These are phyloP conservation scores for Russula abietina DNA, from an alignment of 768 basidiomycete species.

Conservation along the genomic window DNA sequence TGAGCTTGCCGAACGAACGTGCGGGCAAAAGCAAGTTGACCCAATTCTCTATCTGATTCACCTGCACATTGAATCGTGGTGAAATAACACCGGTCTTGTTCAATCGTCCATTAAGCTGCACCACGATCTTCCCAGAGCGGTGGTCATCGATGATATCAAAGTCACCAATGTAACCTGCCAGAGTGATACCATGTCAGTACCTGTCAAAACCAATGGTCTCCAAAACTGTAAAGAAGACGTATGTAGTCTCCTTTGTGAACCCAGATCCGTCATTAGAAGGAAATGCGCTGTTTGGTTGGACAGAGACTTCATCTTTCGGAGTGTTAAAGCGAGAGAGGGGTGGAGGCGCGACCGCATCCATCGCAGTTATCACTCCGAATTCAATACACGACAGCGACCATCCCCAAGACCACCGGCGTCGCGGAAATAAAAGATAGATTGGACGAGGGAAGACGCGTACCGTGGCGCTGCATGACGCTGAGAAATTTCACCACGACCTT, in stretches of 20 bases:
- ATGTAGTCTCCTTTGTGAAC: constrained; percentile 58
- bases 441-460: constrained; percentile 42
- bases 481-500: constrained; percentile 99
- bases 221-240: constrained; percentile 10
- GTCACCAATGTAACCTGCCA: constrained; percentile 91
- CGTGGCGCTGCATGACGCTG: constrained; percentile 98
- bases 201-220: neutral
- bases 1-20: constrained; percentile 94
- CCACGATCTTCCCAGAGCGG: constrained; percentile 94
- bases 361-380: constrained; percentile 86
- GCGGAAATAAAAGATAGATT: neutral
- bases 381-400: neutral
- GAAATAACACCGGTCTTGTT: constrained; percentile 99
- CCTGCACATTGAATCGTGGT: constrained; percentile 96
- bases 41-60: constrained; percentile 89
- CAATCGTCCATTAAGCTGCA: constrained; percentile 95
- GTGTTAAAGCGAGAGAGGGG: constrained; percentile 78
- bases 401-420: neutral
- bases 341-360: constrained; percentile 52
- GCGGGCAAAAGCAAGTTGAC: constrained; percentile 95
- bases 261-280: constrained; percentile 35
- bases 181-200: neutral
- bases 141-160: constrained; percentile 99
- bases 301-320: constrained; percentile 61
- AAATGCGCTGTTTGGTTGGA: constrained; percentile 54